These are phyloP conservation scores for Colletotrichum sp. DNA, from an alignment of 2,329 filamentous ascomycete genomes.

Conservation along the genomic window DNA sequence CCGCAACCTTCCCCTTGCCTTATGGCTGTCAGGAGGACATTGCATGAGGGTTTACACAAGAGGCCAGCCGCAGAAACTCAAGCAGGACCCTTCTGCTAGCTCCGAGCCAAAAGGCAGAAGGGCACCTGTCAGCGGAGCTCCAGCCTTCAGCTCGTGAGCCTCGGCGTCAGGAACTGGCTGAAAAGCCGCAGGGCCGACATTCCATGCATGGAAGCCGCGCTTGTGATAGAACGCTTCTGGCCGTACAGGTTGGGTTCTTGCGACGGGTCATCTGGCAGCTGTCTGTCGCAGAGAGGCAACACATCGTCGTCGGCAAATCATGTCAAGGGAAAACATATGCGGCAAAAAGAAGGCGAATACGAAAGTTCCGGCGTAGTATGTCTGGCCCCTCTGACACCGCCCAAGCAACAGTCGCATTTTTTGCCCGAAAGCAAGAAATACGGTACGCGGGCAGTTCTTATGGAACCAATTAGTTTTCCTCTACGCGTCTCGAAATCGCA, in stretches of 20 bases:
- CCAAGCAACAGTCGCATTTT: constrained; percentile 58
- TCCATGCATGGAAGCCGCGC: constrained; percentile 1
- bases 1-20: background rate
- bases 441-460: constrained; percentile 74
- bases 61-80: background rate
- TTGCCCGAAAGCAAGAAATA: background rate
- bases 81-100: background rate
- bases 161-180: background rate
- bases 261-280: background rate
- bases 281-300: background rate
- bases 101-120: background rate
- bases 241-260: background rate
- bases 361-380: constrained; percentile 45
- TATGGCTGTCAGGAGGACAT: constrained; percentile 13
- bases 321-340: background rate
- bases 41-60: background rate
- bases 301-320: background rate
- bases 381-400: constrained; percentile 85
- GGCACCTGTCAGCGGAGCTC: background rate
- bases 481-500: constrained; percentile 56
- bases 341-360: background rate
- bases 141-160: background rate
- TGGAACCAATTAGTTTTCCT: constrained; percentile 59
- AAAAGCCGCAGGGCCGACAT: background rate
- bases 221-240: background rate